Evolutionary conservation across 495 filamentous ascomycete species (phyloP), one percentile per base, ranked within the genome.

Genomic region (Xylaria intraflava): DNA sequence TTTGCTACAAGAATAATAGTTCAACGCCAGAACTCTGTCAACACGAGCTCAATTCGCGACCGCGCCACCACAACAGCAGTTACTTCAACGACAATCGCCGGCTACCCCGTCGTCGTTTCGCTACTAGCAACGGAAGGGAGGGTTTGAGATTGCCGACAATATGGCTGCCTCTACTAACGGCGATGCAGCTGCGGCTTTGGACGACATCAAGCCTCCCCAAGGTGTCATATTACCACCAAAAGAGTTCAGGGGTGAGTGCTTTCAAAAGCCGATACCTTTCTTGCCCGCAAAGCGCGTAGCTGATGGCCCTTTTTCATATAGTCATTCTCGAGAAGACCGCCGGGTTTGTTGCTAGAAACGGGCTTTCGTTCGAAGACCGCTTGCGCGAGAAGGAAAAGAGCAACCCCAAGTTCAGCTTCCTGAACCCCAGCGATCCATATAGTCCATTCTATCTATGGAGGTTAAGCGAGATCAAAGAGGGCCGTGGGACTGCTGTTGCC

Each of bases 281-380:
- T 42, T 4, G 11, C 0, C n/a, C 12, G 8, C 24, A 14, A 10
- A 2, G 33, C 1, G 41, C 17, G 6, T 30, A 16, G 39, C 46
- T 56, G 19, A 56, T 46, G 22, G 75, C 66, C 61, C 83, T 83
- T 54, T 85, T 83, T 31, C 83, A 83, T 0, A 79, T 76, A 69
- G 85, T 86, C 63, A 86, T 92, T 57, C 83, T 96, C 61, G 92
- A 96, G 68, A 96, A 95, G 72, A 95, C 92, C n/a, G 91, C 92
- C 29, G 90, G 90, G 17, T 96, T 92, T 66, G 90, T 96, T 38
- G 85, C 84, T 62, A 84, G 87, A 69, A 85, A 95, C 67, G 90
- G 90, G 19, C 55, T 79, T 17, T 79, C 85, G 24, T 95, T 97
- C 66, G 92, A 93, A 80, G 84, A 94, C 57, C 86, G 88, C 56